phyloP scores from a whole-genome alignment of 306 rosid species.

The Fragaria vesca region DNA sequence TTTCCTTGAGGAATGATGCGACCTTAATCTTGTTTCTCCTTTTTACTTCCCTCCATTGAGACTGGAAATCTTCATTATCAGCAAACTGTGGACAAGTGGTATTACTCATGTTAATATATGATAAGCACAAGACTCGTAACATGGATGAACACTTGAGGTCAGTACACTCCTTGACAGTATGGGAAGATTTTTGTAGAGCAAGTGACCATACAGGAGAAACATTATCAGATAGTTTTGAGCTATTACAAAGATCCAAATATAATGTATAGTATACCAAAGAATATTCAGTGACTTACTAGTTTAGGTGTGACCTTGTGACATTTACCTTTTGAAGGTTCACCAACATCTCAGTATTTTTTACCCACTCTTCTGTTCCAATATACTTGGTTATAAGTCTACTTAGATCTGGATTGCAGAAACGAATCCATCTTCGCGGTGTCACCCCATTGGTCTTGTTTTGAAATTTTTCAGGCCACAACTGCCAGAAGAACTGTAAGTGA shows the following conservation, averaged over 20 bases:
- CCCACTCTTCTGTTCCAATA: constrained; percentile 85
- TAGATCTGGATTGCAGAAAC: constrained; percentile 78
- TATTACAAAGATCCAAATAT: not conserved
- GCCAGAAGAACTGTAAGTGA: constrained; percentile 24
- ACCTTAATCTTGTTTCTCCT: constrained; percentile 75
- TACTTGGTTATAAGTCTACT: constrained; percentile 66
- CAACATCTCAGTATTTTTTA: constrained; percentile 68
- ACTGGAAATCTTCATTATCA: constrained; percentile 78
- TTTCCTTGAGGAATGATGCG: constrained; percentile 64
- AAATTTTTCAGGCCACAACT: constrained; percentile 93
- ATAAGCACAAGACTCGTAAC: constrained; percentile 19
- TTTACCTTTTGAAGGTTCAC: constrained; percentile 64
- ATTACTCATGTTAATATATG: constrained; percentile 7
- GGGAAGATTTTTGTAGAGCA: not conserved
- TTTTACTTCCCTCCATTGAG: constrained; percentile 78
- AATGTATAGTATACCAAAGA: not conserved
- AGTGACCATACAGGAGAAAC: not conserved
- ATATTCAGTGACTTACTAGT: not conserved
- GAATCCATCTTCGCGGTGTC: constrained; percentile 94
- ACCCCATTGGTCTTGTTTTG: constrained; percentile 97
- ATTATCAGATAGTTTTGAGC: not conserved
- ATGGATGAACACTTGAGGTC: not conserved
- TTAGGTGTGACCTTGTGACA: not conserved
- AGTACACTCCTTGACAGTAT: not conserved
- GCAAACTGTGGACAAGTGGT: constrained; percentile 47